A percentile compares a stretch with the other conserved stretches of the same genome.
phyloP scores from a whole-genome alignment of 2,329 filamentous ascomycete genomes.

The Beauveria australis region DNA sequence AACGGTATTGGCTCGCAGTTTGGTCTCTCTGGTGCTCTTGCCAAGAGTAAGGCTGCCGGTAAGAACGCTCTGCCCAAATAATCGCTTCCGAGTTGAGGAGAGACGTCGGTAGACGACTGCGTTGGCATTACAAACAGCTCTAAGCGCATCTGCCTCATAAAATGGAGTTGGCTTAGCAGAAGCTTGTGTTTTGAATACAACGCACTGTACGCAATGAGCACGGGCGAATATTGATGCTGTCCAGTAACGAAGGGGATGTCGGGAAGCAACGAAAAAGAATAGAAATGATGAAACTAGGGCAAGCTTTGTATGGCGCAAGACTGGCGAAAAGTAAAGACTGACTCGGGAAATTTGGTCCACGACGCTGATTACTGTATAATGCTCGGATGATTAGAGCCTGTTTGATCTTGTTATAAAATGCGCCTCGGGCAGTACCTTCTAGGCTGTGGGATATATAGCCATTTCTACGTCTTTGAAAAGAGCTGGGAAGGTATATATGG shows the following conservation, averaged over 20 bases:
- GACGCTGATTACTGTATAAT: neutral
- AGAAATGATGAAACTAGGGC: neutral
- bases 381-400: slow-evolving; percentile 2
- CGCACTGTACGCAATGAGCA: slow-evolving; percentile 1
- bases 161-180: neutral
- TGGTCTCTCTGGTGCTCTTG: slow-evolving; percentile 54
- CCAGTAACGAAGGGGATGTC: neutral
- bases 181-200: slow-evolving; percentile 9
- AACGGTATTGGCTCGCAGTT: slow-evolving; percentile 65
- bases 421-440: neutral
- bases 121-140: neutral
- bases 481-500: neutral
- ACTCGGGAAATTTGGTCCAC: slow-evolving; percentile 2
- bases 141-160: neutral
- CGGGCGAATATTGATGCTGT: neutral
- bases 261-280: neutral
- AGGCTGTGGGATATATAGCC: neutral
- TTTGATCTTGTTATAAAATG: neutral
- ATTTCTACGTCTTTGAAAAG: neutral
- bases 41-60: slow-evolving; percentile 28
- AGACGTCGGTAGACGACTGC: neutral
- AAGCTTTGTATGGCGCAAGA: slow-evolving; percentile 1
- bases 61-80: slow-evolving; percentile 17
- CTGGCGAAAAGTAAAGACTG: slow-evolving; percentile 3
- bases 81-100: neutral